Base-by-base conservation (phyloP, 2,329 filamentous ascomycete species). In the Didymella keratinophila region DNA sequence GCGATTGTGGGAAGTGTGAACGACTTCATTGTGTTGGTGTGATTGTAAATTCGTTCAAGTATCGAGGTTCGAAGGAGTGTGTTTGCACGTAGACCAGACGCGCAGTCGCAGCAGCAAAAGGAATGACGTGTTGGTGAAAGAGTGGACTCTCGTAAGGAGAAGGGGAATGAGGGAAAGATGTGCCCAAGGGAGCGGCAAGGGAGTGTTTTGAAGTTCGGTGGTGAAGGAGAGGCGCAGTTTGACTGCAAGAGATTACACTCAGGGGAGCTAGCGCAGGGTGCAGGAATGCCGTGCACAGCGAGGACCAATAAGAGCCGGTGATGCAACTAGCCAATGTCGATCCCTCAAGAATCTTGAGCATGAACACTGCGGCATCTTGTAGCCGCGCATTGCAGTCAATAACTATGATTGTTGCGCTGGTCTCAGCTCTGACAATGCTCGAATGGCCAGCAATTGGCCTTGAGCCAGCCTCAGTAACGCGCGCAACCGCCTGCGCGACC, bases 11-110 rank as follows among this genome's bases (percentile, higher is more conserved):
- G 72, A 51, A 78, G 64, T 45, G 74, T 58, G 47, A 74, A 62
- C 12, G 71, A 72, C 55, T 67, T 66, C 73, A 77, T 76, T 52
- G 42, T 66, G 58, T 32, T 25, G 34, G 46, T 55, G 56, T 52
- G 43, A n/a, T 25, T 16, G 20, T 46, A 34, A 12, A 30, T 21
- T 51, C 18, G 23, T 44, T 61, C 34, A 45, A 28, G 39, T 49
- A 39, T 52, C 56, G 30, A 52, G 32, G n/a, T 23, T 37, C 20
- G 53, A 75, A 74, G 25, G 71, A 74, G 71, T 69, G 32, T 36
- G 48, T 63, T 63, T 43, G 71, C 68, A 65, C 74, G 74, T 76
- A 69, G 60, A 62, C 74, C 74, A 73, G 74, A 74, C 73, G 72
- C 73, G 70, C 69, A 60, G 55, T 60, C 45, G 42, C 44, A 52